A percentile compares a stretch with the other conserved stretches of the same genome.
Evolutionary conservation across 2,329 filamentous ascomycete species (phyloP).

Genomic region (Ceratocystis cacaofunesta): DNA sequence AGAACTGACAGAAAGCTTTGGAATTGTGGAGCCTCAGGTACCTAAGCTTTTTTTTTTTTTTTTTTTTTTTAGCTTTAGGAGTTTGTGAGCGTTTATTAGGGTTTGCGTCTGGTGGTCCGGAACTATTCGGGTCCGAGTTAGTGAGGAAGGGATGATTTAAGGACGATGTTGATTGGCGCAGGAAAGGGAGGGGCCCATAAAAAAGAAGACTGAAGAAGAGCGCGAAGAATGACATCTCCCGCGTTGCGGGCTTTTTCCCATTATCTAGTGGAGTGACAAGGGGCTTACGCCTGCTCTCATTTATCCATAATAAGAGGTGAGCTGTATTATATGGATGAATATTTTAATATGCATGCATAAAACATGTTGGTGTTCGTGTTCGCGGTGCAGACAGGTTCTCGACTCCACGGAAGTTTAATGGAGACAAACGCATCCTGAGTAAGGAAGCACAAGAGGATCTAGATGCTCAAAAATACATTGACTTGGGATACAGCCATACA

Average conservation of each 20-base stretch:
- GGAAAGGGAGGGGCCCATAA: neutral
- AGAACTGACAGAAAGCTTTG: neutral
- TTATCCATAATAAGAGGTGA: too few species aligned
- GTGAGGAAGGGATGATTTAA: neutral
- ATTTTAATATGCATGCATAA: too few species aligned
- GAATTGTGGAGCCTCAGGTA: neutral
- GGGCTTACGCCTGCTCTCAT: too few species aligned
- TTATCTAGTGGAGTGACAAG: neutral
- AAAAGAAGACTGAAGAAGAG: neutral
- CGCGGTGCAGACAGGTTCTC: too few species aligned
- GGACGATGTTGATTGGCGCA: neutral
- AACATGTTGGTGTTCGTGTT: too few species aligned
- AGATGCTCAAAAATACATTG: conserved; percentile 1
- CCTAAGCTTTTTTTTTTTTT: neutral
- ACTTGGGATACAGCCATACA: neutral
- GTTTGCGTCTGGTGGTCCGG: neutral
- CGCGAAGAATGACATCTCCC: neutral
- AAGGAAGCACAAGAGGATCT: neutral
- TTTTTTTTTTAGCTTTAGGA: neutral
- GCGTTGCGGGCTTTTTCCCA: neutral
- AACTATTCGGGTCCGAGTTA: neutral
- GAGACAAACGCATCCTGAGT: neutral
- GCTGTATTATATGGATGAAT: too few species aligned
- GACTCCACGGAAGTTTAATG: too few species aligned
- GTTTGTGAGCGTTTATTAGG: neutral